phyloP scores from a whole-genome alignment of 2,329 filamentous ascomycete species.

The Microascus cirrosus region DNA sequence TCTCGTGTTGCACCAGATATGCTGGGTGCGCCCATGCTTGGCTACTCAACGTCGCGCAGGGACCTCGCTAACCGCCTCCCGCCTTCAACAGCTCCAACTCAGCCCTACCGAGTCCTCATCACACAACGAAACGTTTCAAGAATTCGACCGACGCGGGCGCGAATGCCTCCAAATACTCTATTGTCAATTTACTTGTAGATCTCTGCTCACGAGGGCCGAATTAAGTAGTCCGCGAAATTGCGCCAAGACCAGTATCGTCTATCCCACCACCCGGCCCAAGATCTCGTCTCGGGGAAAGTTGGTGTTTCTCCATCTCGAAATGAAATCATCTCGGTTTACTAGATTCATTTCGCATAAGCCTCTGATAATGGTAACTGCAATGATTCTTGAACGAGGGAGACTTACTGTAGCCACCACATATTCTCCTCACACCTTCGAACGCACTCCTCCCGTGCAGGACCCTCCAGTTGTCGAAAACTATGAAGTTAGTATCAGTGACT shows the following conservation, averaged over 20 bases:
- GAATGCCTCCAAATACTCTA: neutral
- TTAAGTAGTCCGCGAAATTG: neutral
- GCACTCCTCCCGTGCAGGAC: slow-evolving; percentile 76
- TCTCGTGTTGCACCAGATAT: neutral
- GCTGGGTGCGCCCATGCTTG: neutral
- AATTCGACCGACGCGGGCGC: neutral
- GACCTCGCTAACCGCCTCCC: neutral
- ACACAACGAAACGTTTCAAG: neutral
- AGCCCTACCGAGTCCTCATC: neutral
- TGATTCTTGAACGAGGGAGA: slow-evolving; percentile 12
- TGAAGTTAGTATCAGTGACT: neutral
- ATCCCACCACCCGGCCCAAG: slow-evolving; percentile 7
- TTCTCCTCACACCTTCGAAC: slow-evolving; percentile 74
- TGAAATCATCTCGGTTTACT: slow-evolving; percentile 74
- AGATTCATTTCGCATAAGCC: neutral
- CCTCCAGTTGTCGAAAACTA: slow-evolving; percentile 94
- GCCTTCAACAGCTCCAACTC: neutral
- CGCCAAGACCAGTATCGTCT: neutral
- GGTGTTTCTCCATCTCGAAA: slow-evolving; percentile 64
- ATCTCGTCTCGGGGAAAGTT: slow-evolving; percentile 45
- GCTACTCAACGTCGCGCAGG: neutral
- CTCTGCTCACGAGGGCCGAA: neutral
- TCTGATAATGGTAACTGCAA: neutral
- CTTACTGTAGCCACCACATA: slow-evolving; percentile 87
- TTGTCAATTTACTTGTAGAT: neutral